A percentile compares a stretch with the other conserved stretches of the same genome.
phyloP scores from a whole-genome alignment of 106 monocot genomes.

The Dactylorhiza incarnata region DNA sequence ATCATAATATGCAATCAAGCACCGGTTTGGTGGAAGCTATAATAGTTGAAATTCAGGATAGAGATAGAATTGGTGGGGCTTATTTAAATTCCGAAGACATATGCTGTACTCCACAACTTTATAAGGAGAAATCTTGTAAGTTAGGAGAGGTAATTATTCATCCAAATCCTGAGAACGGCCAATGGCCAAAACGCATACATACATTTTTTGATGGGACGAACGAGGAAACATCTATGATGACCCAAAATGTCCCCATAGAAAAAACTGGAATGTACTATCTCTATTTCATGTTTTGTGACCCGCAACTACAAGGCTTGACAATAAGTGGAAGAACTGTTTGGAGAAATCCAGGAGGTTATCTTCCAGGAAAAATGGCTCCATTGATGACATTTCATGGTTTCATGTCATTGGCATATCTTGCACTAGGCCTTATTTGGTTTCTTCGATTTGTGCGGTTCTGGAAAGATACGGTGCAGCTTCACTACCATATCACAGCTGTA shows the following conservation, averaged over 20 bases:
- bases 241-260: constrained; percentile 46
- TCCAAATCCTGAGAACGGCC: constrained; percentile 48
- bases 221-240: constrained; percentile 58
- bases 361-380: constrained; percentile 94
- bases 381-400: constrained; percentile 86
- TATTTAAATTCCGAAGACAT: constrained; percentile 69
- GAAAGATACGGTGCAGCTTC: constrained; percentile 87
- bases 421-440: constrained; percentile 91
- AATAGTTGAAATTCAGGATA: constrained; percentile 84
- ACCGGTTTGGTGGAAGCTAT: constrained; percentile 96
- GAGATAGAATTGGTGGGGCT: constrained; percentile 77
- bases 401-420: constrained; percentile 94
- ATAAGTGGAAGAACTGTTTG: constrained; percentile 85
- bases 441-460: constrained; percentile 71
- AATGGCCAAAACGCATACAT: constrained; percentile 85
- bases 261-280: constrained; percentile 97
- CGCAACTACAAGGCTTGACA: constrained; percentile 56
- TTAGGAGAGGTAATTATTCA: constrained; percentile 85
- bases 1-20: constrained; percentile 74
- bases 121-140: constrained; percentile 45
- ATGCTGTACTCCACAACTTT: constrained; percentile 60
- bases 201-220: constrained; percentile 71
- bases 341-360: constrained; percentile 89
- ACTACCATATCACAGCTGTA: constrained; percentile 85
- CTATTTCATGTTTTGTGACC: constrained; percentile 97